phyloP scores from a whole-genome alignment of 2,329 filamentous ascomycete species.

The Dothidotthia symphoricarpi region DNA sequence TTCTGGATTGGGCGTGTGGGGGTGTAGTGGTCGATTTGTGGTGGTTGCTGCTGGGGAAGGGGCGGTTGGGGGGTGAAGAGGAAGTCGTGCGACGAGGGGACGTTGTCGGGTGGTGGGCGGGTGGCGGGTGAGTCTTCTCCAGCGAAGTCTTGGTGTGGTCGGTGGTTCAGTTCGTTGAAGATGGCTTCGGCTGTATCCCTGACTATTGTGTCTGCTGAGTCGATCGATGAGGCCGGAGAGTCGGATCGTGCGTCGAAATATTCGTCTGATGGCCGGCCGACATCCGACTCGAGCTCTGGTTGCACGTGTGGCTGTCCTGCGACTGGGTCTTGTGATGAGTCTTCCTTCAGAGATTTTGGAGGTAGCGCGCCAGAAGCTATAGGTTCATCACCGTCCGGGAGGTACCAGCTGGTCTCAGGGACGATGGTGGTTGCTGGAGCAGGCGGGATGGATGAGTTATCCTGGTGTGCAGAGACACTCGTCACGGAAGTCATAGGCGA shows the following conservation, averaged over 20 bases:
- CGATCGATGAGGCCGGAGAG: constrained; percentile 24
- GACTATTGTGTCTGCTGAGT: constrained; percentile 22
- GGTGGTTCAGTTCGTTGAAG: constrained; percentile 28
- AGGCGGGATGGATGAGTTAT: constrained; percentile 4
- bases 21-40: constrained; percentile 14
- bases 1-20: constrained; percentile 21
- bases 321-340: constrained; percentile 1
- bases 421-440: constrained; percentile 25
- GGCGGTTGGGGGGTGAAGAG: constrained; percentile 19
- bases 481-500: constrained; percentile 21
- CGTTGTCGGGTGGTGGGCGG: constrained; percentile 9
- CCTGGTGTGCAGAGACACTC: constrained; percentile 8
- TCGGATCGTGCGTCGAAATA: constrained; percentile 10
- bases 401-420: constrained; percentile 30
- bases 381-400: constrained; percentile 27
- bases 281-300: constrained; percentile 5
- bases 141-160: constrained; percentile 18
- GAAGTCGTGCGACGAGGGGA: constrained; percentile 32
- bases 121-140: constrained; percentile 12
- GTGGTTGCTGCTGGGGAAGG: constrained; percentile 2
- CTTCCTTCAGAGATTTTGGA: constrained; percentile 1
- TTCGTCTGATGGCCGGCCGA: constrained; percentile 3
- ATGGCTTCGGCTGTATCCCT: constrained; percentile 28
- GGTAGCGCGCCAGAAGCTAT: constrained; percentile 17
- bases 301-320: constrained; percentile 6